phyloP scores from a whole-genome alignment of 2,329 filamentous ascomycete genomes.

The Tolypocladium endophyticum region DNA sequence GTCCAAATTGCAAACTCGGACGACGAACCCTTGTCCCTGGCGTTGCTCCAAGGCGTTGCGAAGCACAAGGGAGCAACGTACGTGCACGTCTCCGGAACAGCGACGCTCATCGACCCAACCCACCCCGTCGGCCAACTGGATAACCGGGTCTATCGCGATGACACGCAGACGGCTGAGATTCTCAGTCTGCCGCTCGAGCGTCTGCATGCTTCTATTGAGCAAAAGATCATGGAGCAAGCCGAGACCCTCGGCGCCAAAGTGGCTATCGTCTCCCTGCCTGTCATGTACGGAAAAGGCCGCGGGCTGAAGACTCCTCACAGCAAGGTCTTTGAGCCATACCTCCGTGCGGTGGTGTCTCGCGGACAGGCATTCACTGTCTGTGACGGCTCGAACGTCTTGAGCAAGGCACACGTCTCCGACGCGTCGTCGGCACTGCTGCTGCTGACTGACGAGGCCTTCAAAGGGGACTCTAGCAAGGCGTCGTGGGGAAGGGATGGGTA shows the following conservation, averaged over 20 bases:
- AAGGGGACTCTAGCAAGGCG: neutral
- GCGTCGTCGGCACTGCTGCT: neutral
- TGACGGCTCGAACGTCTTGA: neutral
- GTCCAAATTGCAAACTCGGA: neutral
- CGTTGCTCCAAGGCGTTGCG: neutral
- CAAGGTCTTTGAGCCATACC: neutral
- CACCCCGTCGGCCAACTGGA: neutral
- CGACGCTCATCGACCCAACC: neutral
- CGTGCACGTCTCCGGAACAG: neutral
- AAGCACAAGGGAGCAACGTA: neutral
- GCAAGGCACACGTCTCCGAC: neutral
- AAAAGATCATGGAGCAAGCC: neutral
- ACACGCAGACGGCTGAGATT: neutral
- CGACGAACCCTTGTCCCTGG: neutral
- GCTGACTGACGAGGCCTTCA: neutral
- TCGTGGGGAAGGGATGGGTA: neutral
- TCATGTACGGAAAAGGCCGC: neutral
- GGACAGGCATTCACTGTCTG: neutral
- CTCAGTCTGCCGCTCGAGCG: neutral
- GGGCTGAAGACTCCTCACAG: neutral
- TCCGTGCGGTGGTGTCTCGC: neutral
- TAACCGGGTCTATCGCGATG: neutral
- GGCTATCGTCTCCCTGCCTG: neutral
- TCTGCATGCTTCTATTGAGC: neutral
- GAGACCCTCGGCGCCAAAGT: neutral